Percentiles rank a stretch among this genome's conserved stretches.
These are phyloP conservation scores for Corylus avellana DNA, from an alignment of 306 rosid species.

Conservation along the genomic window DNA sequence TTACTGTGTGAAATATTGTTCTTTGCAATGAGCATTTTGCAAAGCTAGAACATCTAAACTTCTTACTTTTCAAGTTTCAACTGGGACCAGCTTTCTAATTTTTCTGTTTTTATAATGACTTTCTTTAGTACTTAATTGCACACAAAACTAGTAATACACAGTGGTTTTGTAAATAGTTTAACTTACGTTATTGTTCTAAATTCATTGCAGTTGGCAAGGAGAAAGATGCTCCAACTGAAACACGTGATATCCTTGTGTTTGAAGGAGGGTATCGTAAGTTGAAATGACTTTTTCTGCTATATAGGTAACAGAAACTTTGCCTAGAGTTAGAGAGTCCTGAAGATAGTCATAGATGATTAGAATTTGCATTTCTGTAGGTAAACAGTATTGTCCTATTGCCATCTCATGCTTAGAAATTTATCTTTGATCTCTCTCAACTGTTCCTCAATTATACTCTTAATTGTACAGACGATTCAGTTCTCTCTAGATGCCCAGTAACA, in stretches of 20 bases:
- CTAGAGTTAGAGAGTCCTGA: conserved; percentile 12
- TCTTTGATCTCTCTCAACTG: neutral
- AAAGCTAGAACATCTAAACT: neutral
- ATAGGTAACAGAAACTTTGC: conserved; percentile 23
- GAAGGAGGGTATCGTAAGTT: conserved; percentile 55
- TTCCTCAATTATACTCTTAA: neutral
- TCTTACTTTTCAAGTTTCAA: neutral
- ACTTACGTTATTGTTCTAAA: conserved; percentile 28
- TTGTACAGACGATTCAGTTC: neutral
- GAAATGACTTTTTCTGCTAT: conserved; percentile 37
- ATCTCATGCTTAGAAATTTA: neutral
- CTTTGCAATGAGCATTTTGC: neutral
- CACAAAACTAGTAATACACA: neutral
- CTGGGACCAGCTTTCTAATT: conserved; percentile 11
- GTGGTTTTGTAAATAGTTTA: conserved; percentile 14
- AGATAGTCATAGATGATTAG: conserved; percentile 21
- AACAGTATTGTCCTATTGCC: neutral
- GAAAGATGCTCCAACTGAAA: conserved; percentile 77
- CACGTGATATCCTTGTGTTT: conserved; percentile 63
- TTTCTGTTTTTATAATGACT: neutral
- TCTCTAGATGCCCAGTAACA: neutral
- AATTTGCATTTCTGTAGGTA: conserved; percentile 9
- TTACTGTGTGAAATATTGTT: neutral
- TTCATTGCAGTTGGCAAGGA: conserved; percentile 65
- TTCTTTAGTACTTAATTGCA: neutral